Evolutionary conservation across 1,284 basidiomycete genomes (phyloP).

Genomic region (Trichosporon inkin): DNA sequence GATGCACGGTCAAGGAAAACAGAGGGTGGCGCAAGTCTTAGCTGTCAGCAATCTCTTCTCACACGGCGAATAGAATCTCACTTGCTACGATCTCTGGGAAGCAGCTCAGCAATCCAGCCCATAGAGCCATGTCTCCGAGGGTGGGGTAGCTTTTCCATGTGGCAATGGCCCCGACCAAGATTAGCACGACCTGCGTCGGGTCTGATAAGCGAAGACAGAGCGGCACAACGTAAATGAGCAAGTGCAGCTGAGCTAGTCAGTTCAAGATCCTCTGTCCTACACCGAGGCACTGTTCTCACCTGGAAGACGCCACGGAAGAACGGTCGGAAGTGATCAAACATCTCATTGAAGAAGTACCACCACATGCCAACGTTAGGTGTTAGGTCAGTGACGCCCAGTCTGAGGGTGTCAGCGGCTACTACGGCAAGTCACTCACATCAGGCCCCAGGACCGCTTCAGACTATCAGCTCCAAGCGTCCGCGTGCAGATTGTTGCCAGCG

Average conservation of each 20-base stretch:
- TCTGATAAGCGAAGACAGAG: conserved; percentile 87
- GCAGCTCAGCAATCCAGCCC: conserved; percentile 70
- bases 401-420: conserved; percentile 35
- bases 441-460: conserved; percentile 74
- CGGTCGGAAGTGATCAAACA: conserved; percentile 95
- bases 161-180: conserved; percentile 71
- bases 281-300: conserved; percentile 52
- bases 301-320: conserved; percentile 98
- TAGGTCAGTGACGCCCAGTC: conserved; percentile 71
- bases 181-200: conserved; percentile 71
- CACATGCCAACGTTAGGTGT: conserved; percentile 91
- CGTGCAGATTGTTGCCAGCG: conserved; percentile 8
- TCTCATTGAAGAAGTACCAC: conserved; percentile 99
- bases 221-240: conserved; percentile 77
- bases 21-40: conserved; percentile 88
- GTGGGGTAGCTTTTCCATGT: conserved; percentile 92
- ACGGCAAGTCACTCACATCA: conserved; percentile 59
- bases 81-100: conserved; percentile 81
- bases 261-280: neutral
- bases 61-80: conserved; percentile 52
- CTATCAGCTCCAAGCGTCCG: conserved; percentile 53
- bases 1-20: conserved; percentile 74
- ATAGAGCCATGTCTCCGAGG: conserved; percentile 80
- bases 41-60: neutral
- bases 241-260: conserved; percentile 61